Evolutionary conservation across 257 asterid genomes (phyloP).

Genomic region (Forsythia viridissima): DNA sequence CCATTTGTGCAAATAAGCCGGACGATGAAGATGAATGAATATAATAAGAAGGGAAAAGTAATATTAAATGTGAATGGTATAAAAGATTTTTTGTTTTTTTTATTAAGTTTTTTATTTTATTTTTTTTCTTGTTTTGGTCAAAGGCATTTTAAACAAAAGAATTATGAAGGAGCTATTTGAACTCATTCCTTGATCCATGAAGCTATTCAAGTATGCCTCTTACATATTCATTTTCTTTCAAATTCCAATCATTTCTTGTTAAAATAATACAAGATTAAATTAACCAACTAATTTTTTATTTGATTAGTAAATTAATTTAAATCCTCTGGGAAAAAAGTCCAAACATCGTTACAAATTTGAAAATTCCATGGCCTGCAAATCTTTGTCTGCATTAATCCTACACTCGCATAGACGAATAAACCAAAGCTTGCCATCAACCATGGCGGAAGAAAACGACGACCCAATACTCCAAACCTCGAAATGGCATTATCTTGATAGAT

Average conservation of each 20-base stretch:
- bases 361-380: conserved; percentile 6
- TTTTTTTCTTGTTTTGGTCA: too few species aligned
- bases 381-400: background rate
- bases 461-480: background rate
- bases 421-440: conserved; percentile 48
- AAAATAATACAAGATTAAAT: background rate
- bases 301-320: background rate
- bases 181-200: too few species aligned
- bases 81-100: too few species aligned
- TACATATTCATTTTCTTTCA: too few species aligned
- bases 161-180: too few species aligned
- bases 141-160: too few species aligned
- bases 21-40: too few species aligned
- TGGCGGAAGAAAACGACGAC: conserved; percentile 35
- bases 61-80: too few species aligned
- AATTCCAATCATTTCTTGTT: background rate
- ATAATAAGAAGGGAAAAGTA: too few species aligned
- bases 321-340: background rate
- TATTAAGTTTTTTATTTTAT: too few species aligned
- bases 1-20: too few species aligned
- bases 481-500: background rate
- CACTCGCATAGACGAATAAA: conserved; percentile 33
- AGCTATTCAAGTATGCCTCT: too few species aligned
- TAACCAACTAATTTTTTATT: background rate
- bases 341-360: background rate